Evolutionary conservation across 371 early-diverging fungal species (phyloP), one percentile per base, ranked within the genome.

Genomic region (Haplosporangium sp.): DNA sequence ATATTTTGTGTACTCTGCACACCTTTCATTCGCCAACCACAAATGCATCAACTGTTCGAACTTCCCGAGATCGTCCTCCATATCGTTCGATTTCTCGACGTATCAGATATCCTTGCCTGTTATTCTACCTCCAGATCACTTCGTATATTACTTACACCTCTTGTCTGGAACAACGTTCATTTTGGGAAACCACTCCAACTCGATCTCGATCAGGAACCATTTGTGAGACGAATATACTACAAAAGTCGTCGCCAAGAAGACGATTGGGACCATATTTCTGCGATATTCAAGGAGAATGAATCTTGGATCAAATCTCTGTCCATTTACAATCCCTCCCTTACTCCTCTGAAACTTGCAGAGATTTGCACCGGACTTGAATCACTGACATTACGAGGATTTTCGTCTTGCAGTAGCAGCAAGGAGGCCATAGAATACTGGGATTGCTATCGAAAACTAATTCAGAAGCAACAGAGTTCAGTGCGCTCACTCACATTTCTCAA

Each of bases 151-250:
- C 63, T 60, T 35, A 19, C 52, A 3, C 71, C 71, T 7, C 59
- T 65, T 40, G 71, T 71, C 38, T 71, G 71, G 71, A n/a, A 38
- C 9, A 53, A 71, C 9, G 44, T 71, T 19, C 60, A 65, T 44
- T 65, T 71, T 20, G 63, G 63, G 35, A 7, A 35, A 38, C 53
- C 42, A 4, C 4, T 4, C 35, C 19, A 34, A 1, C 11, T 63
- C 6, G 37, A 48, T 50, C 63, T 9, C 15, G 34, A 63, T 17
- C 34, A 48, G 15, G 34, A 45, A 37, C 50, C 63, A 0, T 35
- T 63, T 5, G 38, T n/a, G 4, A 55, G 55, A 34, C 35, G 55
- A 7, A 55, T 55, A 20, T 10, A 34, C 55, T 50, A 5, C 50
- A 15, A 50, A n/a, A 27, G 27, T 27, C 15, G n/a, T 6, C 11